Base-by-base conservation (phyloP, 2,329 filamentous ascomycete genomes). In the Arthrobotrys conoides region DNA sequence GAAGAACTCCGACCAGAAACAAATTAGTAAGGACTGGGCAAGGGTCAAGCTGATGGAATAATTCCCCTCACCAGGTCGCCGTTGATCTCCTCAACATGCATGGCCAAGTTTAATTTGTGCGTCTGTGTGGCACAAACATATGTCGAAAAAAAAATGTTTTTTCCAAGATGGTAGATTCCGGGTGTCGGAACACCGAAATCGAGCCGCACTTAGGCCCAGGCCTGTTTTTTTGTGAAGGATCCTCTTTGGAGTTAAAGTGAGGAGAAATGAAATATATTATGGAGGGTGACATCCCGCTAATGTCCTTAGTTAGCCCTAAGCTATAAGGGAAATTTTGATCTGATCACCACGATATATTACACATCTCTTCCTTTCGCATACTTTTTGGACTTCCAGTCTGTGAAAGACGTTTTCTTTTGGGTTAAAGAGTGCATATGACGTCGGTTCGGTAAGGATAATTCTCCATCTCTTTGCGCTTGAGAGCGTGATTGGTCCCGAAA, bases 71-170 rank as follows among this genome's bases (percentile, higher is more conserved):
- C 53, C 36, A 59, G 57, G 9, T 24, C 36, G 57, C 20, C 30
- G 57, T 61, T 44, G 33, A 41, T 27, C 41, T 36, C 18, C 18
- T 20, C 44, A 48, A 30, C 38, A n/a, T 20, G 53, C 66, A 70
- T 8, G 12, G 51, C 66, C 22, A 49, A 70, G 51, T 30, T 53
- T 70, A 30, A 30, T 3, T 30, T 6, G n/a, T 30, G 66, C 66
- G 27, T 57, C 38, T 51, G n/a, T 16, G 66, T 59, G 66, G 66
- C 66, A 70, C 66, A 20, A 49, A 16, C 30, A 27, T n/a, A n/a
- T 30, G 27, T 30, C 6, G 27, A 30, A 6, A 30, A 30, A 6
- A 30, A 30, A 30, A 16, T 22, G 48, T 49, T 38, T 65, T 20
- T 68, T 20, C 46, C 46, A 33, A 33, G 64, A 48, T 49, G 24